phyloP scores from a whole-genome alignment of 805 yeast genomes.

The Saccharomyces kudriavzevii region DNA sequence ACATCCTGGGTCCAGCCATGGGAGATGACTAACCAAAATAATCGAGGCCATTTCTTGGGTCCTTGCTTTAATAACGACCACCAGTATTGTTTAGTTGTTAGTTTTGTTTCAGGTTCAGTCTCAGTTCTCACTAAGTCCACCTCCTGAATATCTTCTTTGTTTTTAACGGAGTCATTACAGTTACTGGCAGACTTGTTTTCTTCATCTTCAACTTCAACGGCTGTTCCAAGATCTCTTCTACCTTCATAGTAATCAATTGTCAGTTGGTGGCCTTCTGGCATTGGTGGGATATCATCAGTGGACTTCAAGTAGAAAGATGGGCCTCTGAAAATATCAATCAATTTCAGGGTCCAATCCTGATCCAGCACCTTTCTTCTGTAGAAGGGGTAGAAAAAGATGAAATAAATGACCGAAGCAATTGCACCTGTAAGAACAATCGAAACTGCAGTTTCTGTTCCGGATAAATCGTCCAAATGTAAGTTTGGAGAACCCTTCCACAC shows the following conservation, averaged over 20 bases:
- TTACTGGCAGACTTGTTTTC: conserved; percentile 5
- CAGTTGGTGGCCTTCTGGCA: conserved; percentile 49
- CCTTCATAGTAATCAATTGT: conserved; percentile 61
- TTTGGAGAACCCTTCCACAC: conserved; percentile 78
- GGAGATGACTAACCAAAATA: conserved; percentile 40
- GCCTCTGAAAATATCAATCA: conserved; percentile 50
- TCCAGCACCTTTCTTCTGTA: conserved; percentile 51
- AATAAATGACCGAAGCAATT: conserved; percentile 44
- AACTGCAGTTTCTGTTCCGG: conserved; percentile 46
- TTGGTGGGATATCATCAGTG: conserved; percentile 54
- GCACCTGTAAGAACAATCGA: conserved; percentile 59
- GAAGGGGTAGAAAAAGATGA: conserved; percentile 51
- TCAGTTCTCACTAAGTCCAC: conserved; percentile 11
- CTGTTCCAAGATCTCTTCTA: conserved; percentile 32
- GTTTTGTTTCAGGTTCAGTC: conserved; percentile 11
- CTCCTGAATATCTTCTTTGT: conserved; percentile 17
- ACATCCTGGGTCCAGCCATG: conserved; percentile 65
- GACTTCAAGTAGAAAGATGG: conserved; percentile 49
- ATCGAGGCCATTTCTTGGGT: conserved; percentile 48
- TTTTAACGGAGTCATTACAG: conserved; percentile 9
- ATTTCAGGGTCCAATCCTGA: conserved; percentile 58
- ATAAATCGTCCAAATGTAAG: conserved; percentile 46
- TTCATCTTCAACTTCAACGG: conserved; percentile 12
- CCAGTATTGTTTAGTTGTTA: conserved; percentile 35
- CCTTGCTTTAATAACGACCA: conserved; percentile 34